Evolutionary conservation across 345 rosid genomes (phyloP).

Genomic region (Rhizophora apiculata): DNA sequence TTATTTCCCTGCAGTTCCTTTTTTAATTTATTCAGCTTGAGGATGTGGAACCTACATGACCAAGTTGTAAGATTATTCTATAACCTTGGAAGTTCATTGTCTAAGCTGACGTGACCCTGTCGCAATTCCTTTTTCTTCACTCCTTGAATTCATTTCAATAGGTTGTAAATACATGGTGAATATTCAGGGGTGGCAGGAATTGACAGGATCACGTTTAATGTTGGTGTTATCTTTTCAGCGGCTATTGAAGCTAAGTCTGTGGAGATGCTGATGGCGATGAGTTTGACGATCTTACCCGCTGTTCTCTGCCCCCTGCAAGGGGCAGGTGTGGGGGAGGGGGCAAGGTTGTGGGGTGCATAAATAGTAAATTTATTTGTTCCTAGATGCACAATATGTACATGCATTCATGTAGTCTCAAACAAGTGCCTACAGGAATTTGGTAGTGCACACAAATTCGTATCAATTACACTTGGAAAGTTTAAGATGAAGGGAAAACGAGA

Average conservation of each 20-base stretch:
- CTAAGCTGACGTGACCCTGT: no score
- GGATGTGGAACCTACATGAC: conserved; percentile 12
- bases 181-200: no score
- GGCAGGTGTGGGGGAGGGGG: not conserved
- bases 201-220: no score
- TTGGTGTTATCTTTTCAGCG: conserved; percentile 6
- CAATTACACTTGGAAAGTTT: conserved; percentile 8
- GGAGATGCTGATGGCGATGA: not conserved
- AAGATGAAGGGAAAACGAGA: not conserved
- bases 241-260: conserved; percentile 14
- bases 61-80: conserved; percentile 22
- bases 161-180: no score
- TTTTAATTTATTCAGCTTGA: conserved; percentile 50
- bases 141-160: no score
- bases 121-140: no score
- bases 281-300: not conserved
- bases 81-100: not conserved
- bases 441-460: conserved; percentile 6
- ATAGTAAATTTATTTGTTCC: conserved; percentile 1
- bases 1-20: conserved; percentile 48
- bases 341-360: not conserved
- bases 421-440: not conserved
- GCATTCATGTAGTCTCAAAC: conserved; percentile 9
- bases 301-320: not conserved
- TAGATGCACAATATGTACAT: conserved; percentile 14